Evolutionary conservation across 2,329 filamentous ascomycete genomes (phyloP), one percentile per base, ranked within the genome.

Genomic region (Amesomyces nigricolor): DNA sequence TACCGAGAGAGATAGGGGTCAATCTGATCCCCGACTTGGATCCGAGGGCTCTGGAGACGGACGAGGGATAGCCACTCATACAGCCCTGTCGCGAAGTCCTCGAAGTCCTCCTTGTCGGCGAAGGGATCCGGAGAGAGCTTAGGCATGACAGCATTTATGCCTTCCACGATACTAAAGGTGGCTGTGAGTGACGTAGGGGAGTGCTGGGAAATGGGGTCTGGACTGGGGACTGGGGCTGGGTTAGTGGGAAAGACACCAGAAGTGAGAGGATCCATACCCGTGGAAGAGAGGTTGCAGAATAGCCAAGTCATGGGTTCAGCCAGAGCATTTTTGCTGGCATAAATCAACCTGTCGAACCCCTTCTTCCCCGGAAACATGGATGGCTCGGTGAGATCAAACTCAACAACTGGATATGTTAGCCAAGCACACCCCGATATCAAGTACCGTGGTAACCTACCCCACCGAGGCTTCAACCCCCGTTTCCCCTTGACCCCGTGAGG

Each of bases 321-420:
- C 19, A 96, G 75, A 19, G 89, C 89, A 60, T 90, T 89, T 63
- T 86, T 85, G 68, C 85, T 90, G 13, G 90, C 89, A 76, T 88
- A 88, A 6, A 86, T 69, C 13, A 96, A 74, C 45, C 89, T 78
- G 59, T 91, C 86, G 65, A 95, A 96, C 0, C 85, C 87, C 61
- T 87, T 91, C 68, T 90, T 94, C 3, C 91, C 91, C 52, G 85
- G 86, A 7, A 89, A 69, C 89, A 96, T 96, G 0, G 85, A 85
- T 0, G 85, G 80, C 5, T 78, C 75, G 16, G 85, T 81, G 29
- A 99, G 78, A 57, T 97, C 85, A 49, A 87, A 76, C 63, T 92
- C 83, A 45, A 97, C 81, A 29, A 86, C 88, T 94, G 55, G 8
- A 7, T 14, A 5, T 2, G 58, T 75, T 56, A 74, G 67, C 38